phyloP scores from a whole-genome alignment of 2,329 filamentous ascomycete genomes.

The Rutstroemia sp. region DNA sequence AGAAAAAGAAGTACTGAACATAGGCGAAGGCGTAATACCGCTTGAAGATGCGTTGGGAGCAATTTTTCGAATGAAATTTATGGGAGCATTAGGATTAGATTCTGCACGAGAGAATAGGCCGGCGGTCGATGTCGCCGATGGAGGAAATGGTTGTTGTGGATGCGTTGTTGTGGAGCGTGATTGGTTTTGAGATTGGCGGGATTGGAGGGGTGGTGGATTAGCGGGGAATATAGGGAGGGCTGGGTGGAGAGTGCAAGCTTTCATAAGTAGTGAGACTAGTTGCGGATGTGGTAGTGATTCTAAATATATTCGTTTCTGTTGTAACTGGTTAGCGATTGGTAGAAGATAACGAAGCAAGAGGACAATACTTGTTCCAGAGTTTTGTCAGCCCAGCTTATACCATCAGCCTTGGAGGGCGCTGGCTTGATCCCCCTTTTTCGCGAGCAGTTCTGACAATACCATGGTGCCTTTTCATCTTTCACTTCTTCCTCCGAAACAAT shows the following conservation, averaged over 20 bases:
- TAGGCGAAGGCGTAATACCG: not conserved
- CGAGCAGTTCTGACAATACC: constrained; percentile 61
- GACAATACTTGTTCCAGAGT: constrained; percentile 33
- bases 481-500: constrained; percentile 64
- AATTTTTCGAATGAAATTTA: constrained; percentile 36
- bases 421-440: constrained; percentile 39
- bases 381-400: constrained; percentile 27
- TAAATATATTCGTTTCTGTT: constrained; percentile 56
- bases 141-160: constrained; percentile 25
- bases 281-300: constrained; percentile 50
- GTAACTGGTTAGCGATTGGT: constrained; percentile 8
- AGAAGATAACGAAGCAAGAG: not conserved
- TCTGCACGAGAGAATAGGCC: constrained; percentile 32
- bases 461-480: constrained; percentile 57
- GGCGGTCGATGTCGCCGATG: constrained; percentile 27
- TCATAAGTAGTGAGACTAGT: constrained; percentile 58
- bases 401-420: constrained; percentile 23
- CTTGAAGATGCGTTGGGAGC: constrained; percentile 8
- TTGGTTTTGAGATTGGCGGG: constrained; percentile 8
- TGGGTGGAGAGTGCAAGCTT: constrained; percentile 53
- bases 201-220: constrained; percentile 10
- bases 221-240: constrained; percentile 57
- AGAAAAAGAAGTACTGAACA: constrained; percentile 35
- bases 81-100: constrained; percentile 30
- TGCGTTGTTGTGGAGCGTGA: constrained; percentile 18